These are phyloP conservation scores for Chaetomidium leptoderma DNA, from an alignment of 495 filamentous ascomycete genomes.

Conservation along the genomic window DNA sequence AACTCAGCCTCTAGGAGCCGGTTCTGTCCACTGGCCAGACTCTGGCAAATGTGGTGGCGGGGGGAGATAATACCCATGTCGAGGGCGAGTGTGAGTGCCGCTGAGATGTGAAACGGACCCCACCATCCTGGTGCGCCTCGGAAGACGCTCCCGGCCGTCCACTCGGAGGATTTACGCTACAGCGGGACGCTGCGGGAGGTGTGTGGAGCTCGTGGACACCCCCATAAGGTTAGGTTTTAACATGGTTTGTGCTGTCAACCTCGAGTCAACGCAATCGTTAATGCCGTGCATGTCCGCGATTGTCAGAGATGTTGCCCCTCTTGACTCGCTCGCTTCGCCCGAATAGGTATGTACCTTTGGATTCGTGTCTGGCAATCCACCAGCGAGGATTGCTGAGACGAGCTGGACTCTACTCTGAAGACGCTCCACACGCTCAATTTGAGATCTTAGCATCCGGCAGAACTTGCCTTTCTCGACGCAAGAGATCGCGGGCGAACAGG, in stretches of 20 bases:
- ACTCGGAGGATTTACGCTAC: slow-evolving; percentile 15
- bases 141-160: slow-evolving; percentile 6
- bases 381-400: background rate
- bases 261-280: background rate
- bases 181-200: background rate
- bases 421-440: no score
- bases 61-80: background rate
- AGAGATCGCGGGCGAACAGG: background rate
- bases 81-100: slow-evolving; percentile 14
- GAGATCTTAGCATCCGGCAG: background rate
- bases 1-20: no score
- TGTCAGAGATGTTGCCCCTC: no score
- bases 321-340: no score
- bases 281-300: background rate
- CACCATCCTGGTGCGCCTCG: slow-evolving; percentile 18
- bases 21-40: background rate
- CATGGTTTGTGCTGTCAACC: no score
- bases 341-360: no score
- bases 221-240: no score
- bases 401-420: background rate
- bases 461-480: slow-evolving; percentile 3
- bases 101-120: slow-evolving; percentile 21
- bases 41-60: background rate
- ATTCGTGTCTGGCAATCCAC: no score
- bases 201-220: no score